Conservation (phyloP, 352 stramenopile species). For the Phytophthora rubi region DNA sequence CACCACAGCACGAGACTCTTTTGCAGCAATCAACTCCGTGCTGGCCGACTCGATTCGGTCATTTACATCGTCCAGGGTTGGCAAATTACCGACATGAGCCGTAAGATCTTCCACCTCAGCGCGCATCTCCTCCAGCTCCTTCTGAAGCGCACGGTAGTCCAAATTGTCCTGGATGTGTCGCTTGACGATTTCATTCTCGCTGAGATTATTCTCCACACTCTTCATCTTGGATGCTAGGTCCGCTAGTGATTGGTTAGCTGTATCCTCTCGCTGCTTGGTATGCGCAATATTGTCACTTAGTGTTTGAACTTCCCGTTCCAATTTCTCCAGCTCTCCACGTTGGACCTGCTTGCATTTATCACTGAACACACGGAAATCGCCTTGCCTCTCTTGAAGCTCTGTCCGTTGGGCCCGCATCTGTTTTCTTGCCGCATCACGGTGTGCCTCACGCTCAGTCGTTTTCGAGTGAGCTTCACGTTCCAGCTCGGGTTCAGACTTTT, state of each 20-base stretch:
- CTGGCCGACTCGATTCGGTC: slow-evolving; percentile 49
- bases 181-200: slow-evolving; percentile 64
- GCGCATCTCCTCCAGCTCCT: slow-evolving; percentile 52
- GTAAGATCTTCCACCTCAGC: slow-evolving; percentile 44
- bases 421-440: slow-evolving; percentile 36
- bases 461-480: slow-evolving; percentile 55
- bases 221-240: slow-evolving; percentile 62
- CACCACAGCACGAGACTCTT: slow-evolving; percentile 48
- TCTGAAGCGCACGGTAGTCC: slow-evolving; percentile 64
- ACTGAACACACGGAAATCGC: slow-evolving; percentile 51
- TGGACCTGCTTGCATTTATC: slow-evolving; percentile 55
- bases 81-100: slow-evolving; percentile 60
- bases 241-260: slow-evolving; percentile 43
- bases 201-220: slow-evolving; percentile 43
- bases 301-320: slow-evolving; percentile 51
- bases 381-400: slow-evolving; percentile 52
- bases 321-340: slow-evolving; percentile 40
- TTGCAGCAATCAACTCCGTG: slow-evolving; percentile 31
- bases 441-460: slow-evolving; percentile 42
- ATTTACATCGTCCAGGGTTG: slow-evolving; percentile 53
- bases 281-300: slow-evolving; percentile 51
- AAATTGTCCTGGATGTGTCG: slow-evolving; percentile 83
- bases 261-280: slow-evolving; percentile 50
- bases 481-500: slow-evolving; percentile 46
- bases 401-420: slow-evolving; percentile 36